phyloP scores from a whole-genome alignment of 2,329 filamentous ascomycete species.

The Ophiosphaerella herpotricha region DNA sequence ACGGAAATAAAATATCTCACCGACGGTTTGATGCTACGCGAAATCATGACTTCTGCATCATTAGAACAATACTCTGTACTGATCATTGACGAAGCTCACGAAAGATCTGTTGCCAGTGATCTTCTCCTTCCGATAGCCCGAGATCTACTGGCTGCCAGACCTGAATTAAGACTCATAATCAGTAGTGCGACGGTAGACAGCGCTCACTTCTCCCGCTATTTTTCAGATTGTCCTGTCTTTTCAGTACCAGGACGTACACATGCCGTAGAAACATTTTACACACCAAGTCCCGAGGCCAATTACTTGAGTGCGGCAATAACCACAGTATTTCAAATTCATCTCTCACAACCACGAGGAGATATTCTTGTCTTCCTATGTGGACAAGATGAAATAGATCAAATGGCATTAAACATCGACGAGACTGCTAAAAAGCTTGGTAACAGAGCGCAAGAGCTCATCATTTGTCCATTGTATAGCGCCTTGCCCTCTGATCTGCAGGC shows the following conservation, averaged over 20 bases:
- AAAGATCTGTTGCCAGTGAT: conserved; percentile 88
- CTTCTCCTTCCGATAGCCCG: conserved; percentile 85
- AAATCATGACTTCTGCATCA: conserved; percentile 87
- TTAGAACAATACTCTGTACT: conserved; percentile 81
- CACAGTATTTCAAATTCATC: conserved; percentile 93
- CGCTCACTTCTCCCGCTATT: conserved; percentile 91
- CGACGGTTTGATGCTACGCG: conserved; percentile 89
- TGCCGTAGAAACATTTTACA: conserved; percentile 91
- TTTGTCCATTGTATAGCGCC: conserved; percentile 93
- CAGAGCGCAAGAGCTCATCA: conserved; percentile 82
- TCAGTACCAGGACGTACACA: conserved; percentile 89
- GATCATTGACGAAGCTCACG: conserved; percentile 98
- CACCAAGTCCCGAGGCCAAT: conserved; percentile 87
- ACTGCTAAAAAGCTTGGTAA: conserved; percentile 85
- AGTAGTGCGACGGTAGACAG: conserved; percentile 92
- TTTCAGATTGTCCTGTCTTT: conserved; percentile 91
- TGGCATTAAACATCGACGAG: conserved; percentile 80
- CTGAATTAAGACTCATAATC: conserved; percentile 87
- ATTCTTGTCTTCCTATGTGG: conserved; percentile 95
- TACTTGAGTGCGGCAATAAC: conserved; percentile 90
- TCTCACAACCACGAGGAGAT: conserved; percentile 79
- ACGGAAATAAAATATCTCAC: conserved; percentile 96
- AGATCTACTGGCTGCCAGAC: conserved; percentile 76
- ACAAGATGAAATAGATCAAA: conserved; percentile 93
- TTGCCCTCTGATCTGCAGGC: conserved; percentile 89